phyloP scores from a whole-genome alignment of 352 stramenopile genomes.

The Globisporangium cylindrosporum region DNA sequence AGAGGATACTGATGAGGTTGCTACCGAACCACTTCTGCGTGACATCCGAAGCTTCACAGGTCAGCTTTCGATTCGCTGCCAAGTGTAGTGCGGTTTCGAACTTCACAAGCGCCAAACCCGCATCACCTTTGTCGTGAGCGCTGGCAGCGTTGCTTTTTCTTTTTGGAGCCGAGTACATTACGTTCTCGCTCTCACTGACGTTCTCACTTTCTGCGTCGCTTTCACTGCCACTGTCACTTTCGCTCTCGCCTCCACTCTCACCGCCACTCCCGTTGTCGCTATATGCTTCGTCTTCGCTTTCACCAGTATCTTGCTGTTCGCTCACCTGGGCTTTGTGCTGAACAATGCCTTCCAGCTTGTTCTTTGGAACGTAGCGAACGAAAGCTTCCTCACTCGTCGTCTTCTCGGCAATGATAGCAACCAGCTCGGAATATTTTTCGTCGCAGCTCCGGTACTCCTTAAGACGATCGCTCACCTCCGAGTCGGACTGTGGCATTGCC shows the following conservation, averaged over 20 bases:
- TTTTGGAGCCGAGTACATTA: not conserved
- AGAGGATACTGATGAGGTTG: conserved; percentile 50
- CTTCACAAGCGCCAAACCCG: conserved; percentile 31
- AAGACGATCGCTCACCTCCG: conserved; percentile 34
- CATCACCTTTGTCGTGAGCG: not conserved
- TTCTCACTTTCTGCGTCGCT: not conserved
- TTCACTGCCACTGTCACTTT: conserved; percentile 6
- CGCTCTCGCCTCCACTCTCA: conserved; percentile 15
- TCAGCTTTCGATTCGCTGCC: conserved; percentile 43
- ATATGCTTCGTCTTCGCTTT: conserved; percentile 17
- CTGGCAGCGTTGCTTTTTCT: not conserved
- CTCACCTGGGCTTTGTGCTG: conserved; percentile 1
- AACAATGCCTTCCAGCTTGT: not conserved
- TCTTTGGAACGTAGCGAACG: conserved; percentile 18
- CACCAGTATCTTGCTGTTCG: conserved; percentile 3
- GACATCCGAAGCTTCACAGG: conserved; percentile 23
- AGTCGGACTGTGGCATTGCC: conserved; percentile 16
- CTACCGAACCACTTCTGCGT: conserved; percentile 46
- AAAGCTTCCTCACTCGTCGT: conserved; percentile 35
- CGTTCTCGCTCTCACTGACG: conserved; percentile 4
- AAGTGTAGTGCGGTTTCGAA: conserved; percentile 52
- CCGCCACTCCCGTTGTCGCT: conserved; percentile 15
- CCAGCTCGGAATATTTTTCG: conserved; percentile 34
- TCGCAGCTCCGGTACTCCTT: conserved; percentile 38
- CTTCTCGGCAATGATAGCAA: conserved; percentile 52